Percentiles rank a stretch among this genome's conserved stretches.
phyloP scores from a whole-genome alignment of 768 basidiomycete species.

The Calocybe indica region DNA sequence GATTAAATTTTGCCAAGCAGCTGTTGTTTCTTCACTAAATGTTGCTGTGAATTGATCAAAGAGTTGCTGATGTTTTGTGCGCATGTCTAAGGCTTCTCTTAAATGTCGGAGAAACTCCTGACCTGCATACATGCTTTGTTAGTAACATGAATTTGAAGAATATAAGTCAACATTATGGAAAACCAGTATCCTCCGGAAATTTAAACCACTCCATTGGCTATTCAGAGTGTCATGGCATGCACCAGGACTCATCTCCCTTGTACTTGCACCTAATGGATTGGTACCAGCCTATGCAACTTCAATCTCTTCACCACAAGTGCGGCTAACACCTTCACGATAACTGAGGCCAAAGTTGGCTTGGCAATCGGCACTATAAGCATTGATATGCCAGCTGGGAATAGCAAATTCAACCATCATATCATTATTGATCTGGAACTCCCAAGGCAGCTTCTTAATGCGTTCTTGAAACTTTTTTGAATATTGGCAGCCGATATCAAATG shows the following conservation, averaged over 20 bases:
- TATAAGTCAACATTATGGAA: slow-evolving; percentile 15
- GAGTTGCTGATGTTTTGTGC: too few species aligned
- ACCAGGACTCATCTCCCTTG: slow-evolving; percentile 29
- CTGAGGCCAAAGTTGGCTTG: slow-evolving; percentile 24
- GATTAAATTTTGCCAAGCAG: too few species aligned
- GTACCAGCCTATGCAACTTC: slow-evolving; percentile 30
- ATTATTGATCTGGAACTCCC: not conserved
- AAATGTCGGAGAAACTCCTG: not conserved
- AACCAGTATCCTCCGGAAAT: slow-evolving; percentile 19
- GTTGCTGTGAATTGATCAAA: too few species aligned
- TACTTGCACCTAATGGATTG: slow-evolving; percentile 24
- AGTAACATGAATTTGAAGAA: not conserved
- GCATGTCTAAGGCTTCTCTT: not conserved
- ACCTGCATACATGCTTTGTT: not conserved
- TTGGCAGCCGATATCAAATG: slow-evolving; percentile 22
- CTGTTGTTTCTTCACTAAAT: too few species aligned
- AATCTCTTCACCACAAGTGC: slow-evolving; percentile 24
- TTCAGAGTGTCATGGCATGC: slow-evolving; percentile 26
- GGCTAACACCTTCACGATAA: slow-evolving; percentile 17
- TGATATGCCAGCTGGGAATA: slow-evolving; percentile 33
- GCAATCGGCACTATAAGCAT: slow-evolving; percentile 22
- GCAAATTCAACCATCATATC: slow-evolving; percentile 7
- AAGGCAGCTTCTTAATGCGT: slow-evolving; percentile 7
- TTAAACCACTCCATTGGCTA: slow-evolving; percentile 31
- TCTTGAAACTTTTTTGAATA: slow-evolving; percentile 10